A percentile compares a stretch with the other conserved stretches of the same genome.
Conservation (phyloP, 1,284 basidiomycete genomes). For the Paramarasmius palmivorus region DNA sequence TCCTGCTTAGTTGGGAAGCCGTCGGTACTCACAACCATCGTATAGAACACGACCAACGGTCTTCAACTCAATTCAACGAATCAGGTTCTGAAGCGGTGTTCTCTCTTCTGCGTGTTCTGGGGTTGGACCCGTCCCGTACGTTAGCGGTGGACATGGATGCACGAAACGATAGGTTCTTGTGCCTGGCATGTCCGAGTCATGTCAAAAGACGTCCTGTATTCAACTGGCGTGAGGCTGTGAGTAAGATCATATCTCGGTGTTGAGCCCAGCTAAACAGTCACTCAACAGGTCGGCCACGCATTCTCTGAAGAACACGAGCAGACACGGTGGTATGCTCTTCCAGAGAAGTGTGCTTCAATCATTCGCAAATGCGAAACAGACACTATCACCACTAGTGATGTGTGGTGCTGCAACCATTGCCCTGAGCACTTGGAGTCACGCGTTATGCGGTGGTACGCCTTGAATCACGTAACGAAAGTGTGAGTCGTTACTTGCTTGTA, state of each 20-base stretch:
- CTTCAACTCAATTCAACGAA: no score
- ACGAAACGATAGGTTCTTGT: not conserved
- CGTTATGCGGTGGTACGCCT: not conserved
- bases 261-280: no score
- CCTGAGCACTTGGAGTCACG: not conserved
- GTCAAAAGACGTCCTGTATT: not conserved
- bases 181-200: not conserved
- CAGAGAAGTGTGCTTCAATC: not conserved
- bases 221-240: conserved; percentile 1
- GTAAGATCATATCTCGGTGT: not conserved
- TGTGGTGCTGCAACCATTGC: conserved; percentile 1
- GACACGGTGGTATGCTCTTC: not conserved
- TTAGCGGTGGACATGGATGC: not conserved
- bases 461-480: not conserved
- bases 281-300: not conserved
- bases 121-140: not conserved
- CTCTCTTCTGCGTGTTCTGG: not conserved
- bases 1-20: no score
- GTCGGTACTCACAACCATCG: no score
- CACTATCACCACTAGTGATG: not conserved
- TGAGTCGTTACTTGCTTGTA: not conserved
- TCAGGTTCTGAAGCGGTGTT: not conserved
- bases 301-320: not conserved
- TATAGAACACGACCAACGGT: no score
- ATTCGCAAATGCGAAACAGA: not conserved